Conservation (phyloP, 495 filamentous ascomycete species). For the Staphylotrichum longicolle region DNA sequence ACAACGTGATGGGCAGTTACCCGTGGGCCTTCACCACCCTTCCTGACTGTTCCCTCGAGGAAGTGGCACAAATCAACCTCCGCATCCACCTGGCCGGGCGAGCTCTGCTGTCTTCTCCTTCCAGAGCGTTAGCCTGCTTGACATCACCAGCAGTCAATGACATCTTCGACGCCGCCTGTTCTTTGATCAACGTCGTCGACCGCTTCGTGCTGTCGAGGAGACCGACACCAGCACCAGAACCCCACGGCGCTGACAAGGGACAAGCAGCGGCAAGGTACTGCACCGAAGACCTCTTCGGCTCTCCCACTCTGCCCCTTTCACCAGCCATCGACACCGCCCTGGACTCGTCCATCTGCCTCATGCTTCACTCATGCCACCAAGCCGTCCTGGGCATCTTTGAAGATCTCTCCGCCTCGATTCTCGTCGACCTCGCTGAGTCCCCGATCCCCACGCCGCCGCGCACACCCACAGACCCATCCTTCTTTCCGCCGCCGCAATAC, state of each 20-base stretch:
- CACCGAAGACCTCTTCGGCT: too few relatives aligned
- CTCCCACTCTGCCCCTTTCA: neutral
- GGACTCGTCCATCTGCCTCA: too few relatives aligned
- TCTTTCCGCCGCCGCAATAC: too few relatives aligned
- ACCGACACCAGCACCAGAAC: neutral
- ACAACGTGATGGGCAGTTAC: neutral
- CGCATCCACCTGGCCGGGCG: slow-evolving; percentile 22
- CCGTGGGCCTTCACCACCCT: neutral
- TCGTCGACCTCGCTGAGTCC: neutral
- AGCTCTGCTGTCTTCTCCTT: neutral
- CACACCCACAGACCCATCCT: too few relatives aligned
- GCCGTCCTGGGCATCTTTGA: neutral
- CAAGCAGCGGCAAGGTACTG: too few relatives aligned
- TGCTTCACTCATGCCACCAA: neutral
- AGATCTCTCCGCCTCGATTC: neutral
- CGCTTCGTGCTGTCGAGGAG: slow-evolving; percentile 1
- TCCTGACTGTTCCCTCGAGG: slow-evolving; percentile 18
- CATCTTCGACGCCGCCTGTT: slow-evolving; percentile 20
- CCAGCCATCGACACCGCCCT: neutral
- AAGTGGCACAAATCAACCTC: slow-evolving; percentile 15
- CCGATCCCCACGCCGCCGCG: neutral
- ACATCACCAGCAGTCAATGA: slow-evolving; percentile 21
- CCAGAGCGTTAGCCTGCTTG: neutral
- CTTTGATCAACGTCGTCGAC: slow-evolving; percentile 20
- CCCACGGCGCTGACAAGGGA: too few relatives aligned